A percentile compares a stretch with the other conserved stretches of the same genome.
These are phyloP conservation scores for Ustilago trichophora DNA, from an alignment of 1,284 basidiomycete genomes.

Conservation along the genomic window DNA sequence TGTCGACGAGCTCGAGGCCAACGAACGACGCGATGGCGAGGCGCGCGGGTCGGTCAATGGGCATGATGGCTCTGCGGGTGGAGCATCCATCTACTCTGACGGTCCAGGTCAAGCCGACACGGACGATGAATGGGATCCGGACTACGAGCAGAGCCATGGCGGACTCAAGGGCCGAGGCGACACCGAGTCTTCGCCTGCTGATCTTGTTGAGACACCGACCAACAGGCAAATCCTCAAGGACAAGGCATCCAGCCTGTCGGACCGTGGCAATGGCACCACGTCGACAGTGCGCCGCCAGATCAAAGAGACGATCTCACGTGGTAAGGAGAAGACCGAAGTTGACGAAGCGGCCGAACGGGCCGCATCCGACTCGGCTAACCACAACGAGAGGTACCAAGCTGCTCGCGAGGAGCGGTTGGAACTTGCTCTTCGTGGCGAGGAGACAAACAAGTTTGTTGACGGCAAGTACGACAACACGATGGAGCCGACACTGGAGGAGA, in stretches of 20 bases:
- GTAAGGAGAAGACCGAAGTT: conserved; percentile 19
- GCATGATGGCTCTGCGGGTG: conserved; percentile 9
- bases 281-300: conserved; percentile 26
- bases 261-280: conserved; percentile 16
- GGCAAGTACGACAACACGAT: conserved; percentile 43
- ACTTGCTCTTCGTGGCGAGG: conserved; percentile 23
- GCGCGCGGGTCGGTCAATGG: conserved; percentile 2
- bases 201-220: conserved; percentile 23
- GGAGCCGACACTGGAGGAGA: conserved; percentile 50
- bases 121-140: conserved; percentile 77
- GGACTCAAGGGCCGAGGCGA: conserved; percentile 21
- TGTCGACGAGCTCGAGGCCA: conserved; percentile 80
- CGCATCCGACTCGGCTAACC: conserved; percentile 12
- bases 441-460: conserved; percentile 32
- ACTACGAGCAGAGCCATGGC: conserved; percentile 74
- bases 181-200: conserved; percentile 1
- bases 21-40: conserved; percentile 27
- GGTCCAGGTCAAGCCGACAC: conserved; percentile 22
- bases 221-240: conserved; percentile 15
- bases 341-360: neutral
- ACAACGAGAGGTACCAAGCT: conserved; percentile 40
- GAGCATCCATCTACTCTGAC: conserved; percentile 1
- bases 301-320: conserved; percentile 24
- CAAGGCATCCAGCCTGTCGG: conserved; percentile 10
- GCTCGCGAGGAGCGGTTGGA: conserved; percentile 32